phyloP scores from a whole-genome alignment of 2,329 filamentous ascomycete genomes.

The Pseudogymnoascus sp. region DNA sequence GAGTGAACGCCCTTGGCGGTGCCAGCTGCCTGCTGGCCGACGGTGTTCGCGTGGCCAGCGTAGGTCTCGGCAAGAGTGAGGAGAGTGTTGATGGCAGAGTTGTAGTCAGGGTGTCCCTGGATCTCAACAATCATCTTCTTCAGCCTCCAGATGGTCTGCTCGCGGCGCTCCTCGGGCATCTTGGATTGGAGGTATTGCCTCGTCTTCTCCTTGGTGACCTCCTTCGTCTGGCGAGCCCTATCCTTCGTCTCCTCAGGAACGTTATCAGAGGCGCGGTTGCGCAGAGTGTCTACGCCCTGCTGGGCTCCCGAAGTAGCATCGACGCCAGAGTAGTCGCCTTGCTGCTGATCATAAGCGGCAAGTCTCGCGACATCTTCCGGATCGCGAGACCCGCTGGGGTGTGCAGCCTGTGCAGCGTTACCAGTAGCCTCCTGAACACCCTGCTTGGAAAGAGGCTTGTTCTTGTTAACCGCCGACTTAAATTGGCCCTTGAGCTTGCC shows the following conservation, averaged over 20 bases:
- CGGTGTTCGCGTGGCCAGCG: slow-evolving; percentile 58
- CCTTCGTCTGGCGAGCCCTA: slow-evolving; percentile 43
- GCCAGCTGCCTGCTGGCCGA: slow-evolving; percentile 56
- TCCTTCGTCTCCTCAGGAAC: slow-evolving; percentile 49
- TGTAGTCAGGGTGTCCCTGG: slow-evolving; percentile 90
- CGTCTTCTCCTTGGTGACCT: slow-evolving; percentile 39
- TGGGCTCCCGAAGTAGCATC: slow-evolving; percentile 41
- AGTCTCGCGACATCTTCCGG: slow-evolving; percentile 42
- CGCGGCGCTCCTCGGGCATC: slow-evolving; percentile 84
- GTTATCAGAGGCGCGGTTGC: slow-evolving; percentile 52
- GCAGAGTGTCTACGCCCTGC: slow-evolving; percentile 32
- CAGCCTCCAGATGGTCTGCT: slow-evolving; percentile 82
- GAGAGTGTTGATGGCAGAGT: slow-evolving; percentile 81
- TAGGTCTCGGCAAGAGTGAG: slow-evolving; percentile 80
- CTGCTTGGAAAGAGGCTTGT: slow-evolving; percentile 40
- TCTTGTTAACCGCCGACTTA: slow-evolving; percentile 48
- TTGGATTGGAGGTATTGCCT: slow-evolving; percentile 76
- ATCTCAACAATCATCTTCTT: slow-evolving; percentile 99
- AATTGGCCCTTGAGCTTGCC: slow-evolving; percentile 60
- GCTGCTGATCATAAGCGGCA: slow-evolving; percentile 40
- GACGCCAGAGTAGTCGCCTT: slow-evolving; percentile 37
- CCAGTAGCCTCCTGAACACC: slow-evolving; percentile 53
- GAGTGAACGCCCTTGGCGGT: slow-evolving; percentile 64
- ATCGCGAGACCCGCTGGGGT: slow-evolving; percentile 46
- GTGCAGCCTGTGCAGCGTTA: slow-evolving; percentile 47